Evolutionary conservation across 2,329 filamentous ascomycete genomes (phyloP), one percentile per base, ranked within the genome.

Genomic region (Talaromyces sp.): DNA sequence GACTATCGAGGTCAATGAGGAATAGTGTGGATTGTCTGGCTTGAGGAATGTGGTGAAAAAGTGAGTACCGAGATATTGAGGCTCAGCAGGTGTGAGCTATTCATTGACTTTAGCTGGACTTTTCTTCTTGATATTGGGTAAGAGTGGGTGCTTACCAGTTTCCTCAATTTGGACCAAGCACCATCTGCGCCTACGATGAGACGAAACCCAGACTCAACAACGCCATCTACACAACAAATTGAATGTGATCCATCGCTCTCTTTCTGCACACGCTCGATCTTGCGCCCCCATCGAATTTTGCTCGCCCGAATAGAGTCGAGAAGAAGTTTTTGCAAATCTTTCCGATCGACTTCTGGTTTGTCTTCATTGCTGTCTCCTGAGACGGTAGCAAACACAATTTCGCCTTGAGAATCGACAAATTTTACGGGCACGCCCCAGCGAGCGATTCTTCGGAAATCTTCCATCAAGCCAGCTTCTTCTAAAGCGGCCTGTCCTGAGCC

Each of bases 181-280:
- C 82, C 82, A 68, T 84, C 82, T 10, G 78, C 80, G 4, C 82
- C 82, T 22, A 84, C 76, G 5, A 84, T 74, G 2, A 84, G 76
- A 47, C 76, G 72, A 67, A 82, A 82, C 0, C 74, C 78, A 2
- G 67, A 69, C 22, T 75, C 75, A 0, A 65, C 66, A 1, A 58
- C 68, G 0, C 76, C 77, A 66, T 78, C 68, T 2, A 63, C 65
- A 56, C 78, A 74, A 14, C 68, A 67, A 0, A 80, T 6, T 5
- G 56, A 50, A 3, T 22, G 13, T 45, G 35, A 8, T 31, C 64
- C 22, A 9, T 41, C 56, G 1, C 19, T 63, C 8, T 68, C 67
- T 43, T 67, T 65, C 27, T 57, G 54, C 16, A 70, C 69, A n/a
- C 54, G 43, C 6, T 48, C 60, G 16, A 75, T 39, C 14, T 68